These are phyloP conservation scores for Acanthochlamys bracteata DNA, from an alignment of 106 monocot genomes.

Conservation along the genomic window DNA sequence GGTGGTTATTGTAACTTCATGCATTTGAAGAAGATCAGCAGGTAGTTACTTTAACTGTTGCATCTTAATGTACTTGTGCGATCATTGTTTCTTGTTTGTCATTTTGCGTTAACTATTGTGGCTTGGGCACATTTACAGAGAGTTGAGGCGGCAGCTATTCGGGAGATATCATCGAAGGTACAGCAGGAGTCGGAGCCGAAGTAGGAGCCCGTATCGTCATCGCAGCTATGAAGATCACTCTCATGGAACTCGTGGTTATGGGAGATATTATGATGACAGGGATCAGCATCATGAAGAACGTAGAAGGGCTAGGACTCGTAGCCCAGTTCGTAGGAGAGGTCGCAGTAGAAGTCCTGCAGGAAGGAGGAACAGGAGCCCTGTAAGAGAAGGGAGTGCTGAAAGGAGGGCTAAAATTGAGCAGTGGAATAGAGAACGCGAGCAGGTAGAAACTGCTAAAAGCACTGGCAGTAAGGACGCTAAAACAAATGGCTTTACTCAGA, in stretches of 20 bases:
- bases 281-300: constrained; percentile 1
- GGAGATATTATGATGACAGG: not conserved
- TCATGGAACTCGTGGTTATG: constrained; percentile 1
- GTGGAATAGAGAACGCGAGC: constrained; percentile 33
- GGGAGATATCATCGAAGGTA: constrained; percentile 18
- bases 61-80: no score
- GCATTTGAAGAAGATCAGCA: constrained; percentile 43
- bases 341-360: constrained; percentile 21
- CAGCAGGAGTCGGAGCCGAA: constrained; percentile 18
- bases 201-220: constrained; percentile 14
- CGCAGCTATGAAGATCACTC: constrained; percentile 15
- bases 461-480: not conserved
- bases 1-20: constrained; percentile 58
- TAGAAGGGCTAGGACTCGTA: constrained; percentile 16
- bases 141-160: constrained; percentile 34
- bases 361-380: constrained; percentile 19
- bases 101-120: no score
- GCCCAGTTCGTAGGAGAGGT: constrained; percentile 20
- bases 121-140: no score
- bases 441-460: constrained; percentile 1
- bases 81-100: no score
- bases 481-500: constrained; percentile 9
- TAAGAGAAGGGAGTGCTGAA: constrained; percentile 25
- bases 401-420: constrained; percentile 29
- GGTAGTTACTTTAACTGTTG: no score